These are phyloP conservation scores for Amaranthus cruentus DNA, from an alignment of 148 eudicot genomes.

Conservation along the genomic window DNA sequence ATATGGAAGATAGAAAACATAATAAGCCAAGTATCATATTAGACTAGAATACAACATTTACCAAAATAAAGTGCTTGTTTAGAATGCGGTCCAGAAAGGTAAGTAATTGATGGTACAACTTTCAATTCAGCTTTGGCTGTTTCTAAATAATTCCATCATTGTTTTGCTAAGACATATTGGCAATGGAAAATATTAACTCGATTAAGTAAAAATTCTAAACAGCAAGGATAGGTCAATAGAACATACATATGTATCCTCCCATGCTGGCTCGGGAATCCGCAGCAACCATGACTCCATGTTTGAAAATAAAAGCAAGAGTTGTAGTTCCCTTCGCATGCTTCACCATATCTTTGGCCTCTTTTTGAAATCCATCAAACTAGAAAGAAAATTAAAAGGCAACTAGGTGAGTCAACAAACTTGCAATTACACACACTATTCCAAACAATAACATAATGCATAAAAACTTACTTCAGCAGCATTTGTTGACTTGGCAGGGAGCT, in stretches of 20 bases:
- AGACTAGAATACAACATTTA: not conserved
- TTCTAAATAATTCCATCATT: too few species aligned
- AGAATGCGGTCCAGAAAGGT: not conserved
- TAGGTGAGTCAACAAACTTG: not conserved
- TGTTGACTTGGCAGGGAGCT: conserved; percentile 34
- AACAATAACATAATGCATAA: not conserved
- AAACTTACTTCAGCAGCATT: conserved; percentile 49
- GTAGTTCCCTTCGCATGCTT: conserved; percentile 95
- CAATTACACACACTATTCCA: not conserved
- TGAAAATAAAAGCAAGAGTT: conserved; percentile 85
- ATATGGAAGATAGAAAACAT: not conserved
- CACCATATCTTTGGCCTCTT: conserved; percentile 86
- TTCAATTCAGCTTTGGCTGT: not conserved
- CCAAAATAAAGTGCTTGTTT: too few species aligned
- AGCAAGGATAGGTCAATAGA: not conserved
- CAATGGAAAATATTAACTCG: not conserved
- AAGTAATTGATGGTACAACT: not conserved
- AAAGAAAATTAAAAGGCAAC: not conserved
- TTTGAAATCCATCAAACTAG: conserved; percentile 87
- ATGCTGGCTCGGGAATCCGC: conserved; percentile 99
- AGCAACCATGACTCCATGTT: conserved; percentile 95
- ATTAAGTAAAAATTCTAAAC: not conserved
- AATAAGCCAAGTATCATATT: too few species aligned
- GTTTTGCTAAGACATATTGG: too few species aligned
- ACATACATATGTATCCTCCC: conserved; percentile 98